A percentile compares a stretch with the other conserved stretches of the same genome.
These are phyloP conservation scores for Yarrowia galli DNA, from an alignment of 1,139 yeast genomes.

Conservation along the genomic window DNA sequence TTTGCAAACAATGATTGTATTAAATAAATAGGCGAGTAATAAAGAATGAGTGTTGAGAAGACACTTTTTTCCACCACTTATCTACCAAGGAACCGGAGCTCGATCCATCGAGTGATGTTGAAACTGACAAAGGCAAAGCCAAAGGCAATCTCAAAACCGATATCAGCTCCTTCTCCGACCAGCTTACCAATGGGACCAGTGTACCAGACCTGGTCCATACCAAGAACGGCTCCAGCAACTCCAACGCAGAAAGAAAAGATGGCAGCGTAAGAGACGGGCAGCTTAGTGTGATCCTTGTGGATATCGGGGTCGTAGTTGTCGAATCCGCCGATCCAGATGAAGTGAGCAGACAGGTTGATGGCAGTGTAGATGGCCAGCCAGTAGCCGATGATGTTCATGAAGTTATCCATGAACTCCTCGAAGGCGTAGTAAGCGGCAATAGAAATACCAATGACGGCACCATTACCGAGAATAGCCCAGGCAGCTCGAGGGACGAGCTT, in stretches of 20 bases:
- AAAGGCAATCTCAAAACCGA: slow-evolving; percentile 82
- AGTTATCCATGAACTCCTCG: slow-evolving; percentile 74
- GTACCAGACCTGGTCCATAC: slow-evolving; percentile 89
- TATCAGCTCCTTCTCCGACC: slow-evolving; percentile 83
- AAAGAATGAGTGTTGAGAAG: slow-evolving; percentile 30
- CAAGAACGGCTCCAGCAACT: slow-evolving; percentile 81
- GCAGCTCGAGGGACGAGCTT: slow-evolving; percentile 76
- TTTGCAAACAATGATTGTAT: background rate
- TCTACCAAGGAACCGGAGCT: slow-evolving; percentile 49
- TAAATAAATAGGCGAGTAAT: slow-evolving; percentile 15
- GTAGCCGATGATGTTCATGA: slow-evolving; percentile 90
- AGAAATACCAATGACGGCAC: slow-evolving; percentile 79
- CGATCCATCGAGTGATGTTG: slow-evolving; percentile 70
- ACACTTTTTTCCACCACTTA: slow-evolving; percentile 35
- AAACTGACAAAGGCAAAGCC: slow-evolving; percentile 72
- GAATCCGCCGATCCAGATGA: slow-evolving; percentile 67
- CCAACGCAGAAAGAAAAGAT: slow-evolving; percentile 80
- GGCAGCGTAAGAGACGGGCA: slow-evolving; percentile 83
- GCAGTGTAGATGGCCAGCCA: slow-evolving; percentile 87
- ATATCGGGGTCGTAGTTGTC: slow-evolving; percentile 67
- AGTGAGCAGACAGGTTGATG: slow-evolving; percentile 76
- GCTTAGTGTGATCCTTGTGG: slow-evolving; percentile 61
- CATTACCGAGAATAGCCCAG: slow-evolving; percentile 82
- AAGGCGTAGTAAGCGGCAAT: slow-evolving; percentile 86
- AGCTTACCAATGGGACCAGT: slow-evolving; percentile 67